Conservation (phyloP, 177 flowering plant species). For the Tripterygium wilfordii region DNA sequence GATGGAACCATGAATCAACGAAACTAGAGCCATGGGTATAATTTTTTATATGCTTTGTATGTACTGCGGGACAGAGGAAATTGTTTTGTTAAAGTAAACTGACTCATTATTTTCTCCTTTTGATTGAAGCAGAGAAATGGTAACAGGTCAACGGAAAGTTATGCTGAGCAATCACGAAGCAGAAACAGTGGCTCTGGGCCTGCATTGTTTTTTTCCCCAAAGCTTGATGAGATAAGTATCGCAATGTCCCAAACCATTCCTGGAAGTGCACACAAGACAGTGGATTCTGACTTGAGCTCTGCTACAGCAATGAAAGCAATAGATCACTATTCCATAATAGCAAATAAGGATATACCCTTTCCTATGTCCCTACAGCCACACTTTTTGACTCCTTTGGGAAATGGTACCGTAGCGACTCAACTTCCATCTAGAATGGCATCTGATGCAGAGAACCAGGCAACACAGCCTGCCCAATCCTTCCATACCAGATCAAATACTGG, state of each 20-base stretch:
- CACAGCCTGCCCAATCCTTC: slow-evolving; percentile 18
- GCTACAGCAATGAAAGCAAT: slow-evolving; percentile 18
- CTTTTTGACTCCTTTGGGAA: slow-evolving; percentile 15
- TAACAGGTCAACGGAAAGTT: slow-evolving; percentile 31
- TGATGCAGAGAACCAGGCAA: slow-evolving; percentile 16
- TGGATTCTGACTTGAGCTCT: slow-evolving; percentile 23
- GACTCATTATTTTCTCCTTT: no score
- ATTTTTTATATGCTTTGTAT: not conserved
- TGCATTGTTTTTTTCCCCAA: slow-evolving; percentile 16
- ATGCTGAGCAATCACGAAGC: slow-evolving; percentile 23
- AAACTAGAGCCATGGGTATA: slow-evolving; percentile 68
- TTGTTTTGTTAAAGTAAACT: no score
- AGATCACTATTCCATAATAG: slow-evolving; percentile 20
- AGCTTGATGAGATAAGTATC: slow-evolving; percentile 29
- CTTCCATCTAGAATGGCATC: slow-evolving; percentile 17
- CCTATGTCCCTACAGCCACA: slow-evolving; percentile 25
- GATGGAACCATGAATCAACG: slow-evolving; percentile 55
- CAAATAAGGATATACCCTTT: slow-evolving; percentile 20
- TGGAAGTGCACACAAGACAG: slow-evolving; percentile 17
- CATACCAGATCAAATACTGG: slow-evolving; percentile 21
- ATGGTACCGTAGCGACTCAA: slow-evolving; percentile 16
- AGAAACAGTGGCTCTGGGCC: slow-evolving; percentile 20
- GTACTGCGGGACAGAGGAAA: not conserved
- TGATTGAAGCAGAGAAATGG: slow-evolving; percentile 28
- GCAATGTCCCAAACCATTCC: slow-evolving; percentile 17